Evolutionary conservation across 108 stramenopile genomes (phyloP), one percentile per base, ranked within the genome.

Genomic region (Fragilaria radians): DNA sequence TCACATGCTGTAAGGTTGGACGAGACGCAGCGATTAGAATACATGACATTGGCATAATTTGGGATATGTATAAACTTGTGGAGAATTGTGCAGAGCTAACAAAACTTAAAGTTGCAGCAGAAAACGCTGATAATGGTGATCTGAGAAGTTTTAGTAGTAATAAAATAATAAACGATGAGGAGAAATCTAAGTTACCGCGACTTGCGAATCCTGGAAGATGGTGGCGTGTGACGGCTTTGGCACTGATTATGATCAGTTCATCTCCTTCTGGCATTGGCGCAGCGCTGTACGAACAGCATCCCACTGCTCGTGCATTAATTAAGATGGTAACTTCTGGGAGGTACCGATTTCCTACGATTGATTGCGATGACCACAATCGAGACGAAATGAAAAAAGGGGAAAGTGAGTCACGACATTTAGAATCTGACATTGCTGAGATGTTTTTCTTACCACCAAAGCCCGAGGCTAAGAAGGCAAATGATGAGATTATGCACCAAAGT

Each of bases 311-410:
- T 46, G 82, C 78, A 18, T 54, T 89, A 29, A 89, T 89, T 5
- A 89, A 81, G 63, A 89, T 89, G 88, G 68, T 84, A 1, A 85
- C 80, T 21, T 71, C 82, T 2, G 67, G 71, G 53, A 68, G 80
- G 27, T 89, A 79, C 71, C 68, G 88, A 3, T 89, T 83, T 67
- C 88, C 88, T 11, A 89, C 88, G 4, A 76, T 81, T 25, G 88
- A 89, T 54, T 83, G 83, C 29, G 82, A 89, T 66, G 77, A 78
- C 50, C 30, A 48, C 5, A 61, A 65, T 14, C 48, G 79, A 54
- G 80, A 81, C 5, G 56, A 71, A 36, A 79, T 81, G 74, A 82
- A 80, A 45, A 52, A 52, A 28, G 59, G 50, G 7, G 83, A 89
- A 48, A 72, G 70, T 52, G 45, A 56, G 17, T 67, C 69, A 57